Evolutionary conservation across 2,329 filamentous ascomycete genomes (phyloP).

Genomic region (Blastomyces parvus): DNA sequence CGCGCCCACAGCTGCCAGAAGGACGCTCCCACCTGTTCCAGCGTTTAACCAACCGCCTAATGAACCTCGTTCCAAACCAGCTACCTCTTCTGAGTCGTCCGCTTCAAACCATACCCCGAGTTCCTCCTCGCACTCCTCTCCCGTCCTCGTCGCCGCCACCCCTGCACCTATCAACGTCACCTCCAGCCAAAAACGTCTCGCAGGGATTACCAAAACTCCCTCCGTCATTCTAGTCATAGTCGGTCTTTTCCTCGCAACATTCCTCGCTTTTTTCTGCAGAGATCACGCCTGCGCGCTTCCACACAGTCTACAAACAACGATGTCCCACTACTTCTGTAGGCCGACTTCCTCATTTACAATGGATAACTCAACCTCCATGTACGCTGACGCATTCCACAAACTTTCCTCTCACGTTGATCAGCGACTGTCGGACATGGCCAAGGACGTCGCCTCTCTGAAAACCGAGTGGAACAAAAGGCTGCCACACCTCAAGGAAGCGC

Average conservation of each 20-base stretch:
- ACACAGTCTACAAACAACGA: not conserved
- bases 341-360: not conserved
- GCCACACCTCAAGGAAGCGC: slow-evolving; percentile 12
- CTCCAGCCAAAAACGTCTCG: not conserved
- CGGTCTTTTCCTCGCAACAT: not conserved
- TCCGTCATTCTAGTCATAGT: not conserved
- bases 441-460: slow-evolving; percentile 14
- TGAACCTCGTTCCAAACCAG: not conserved
- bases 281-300: not conserved
- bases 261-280: not conserved
- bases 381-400: slow-evolving; percentile 14
- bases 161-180: not conserved
- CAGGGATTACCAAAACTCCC: not conserved
- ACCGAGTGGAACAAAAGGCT: slow-evolving; percentile 14
- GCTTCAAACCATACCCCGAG: not conserved
- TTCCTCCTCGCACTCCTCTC: slow-evolving; percentile 2
- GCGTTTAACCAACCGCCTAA: not conserved
- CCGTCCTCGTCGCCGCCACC: not conserved
- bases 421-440: slow-evolving; percentile 13
- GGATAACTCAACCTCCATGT: slow-evolving; percentile 7
- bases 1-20: not conserved
- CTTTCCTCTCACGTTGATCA: slow-evolving; percentile 15
- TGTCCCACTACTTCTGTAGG: slow-evolving; percentile 9
- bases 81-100: not conserved
- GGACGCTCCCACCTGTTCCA: slow-evolving; percentile 3